Evolutionary conservation across 2,329 filamentous ascomycete genomes (phyloP), one percentile per base, ranked within the genome.

Genomic region (Cytospora chrysosperma): DNA sequence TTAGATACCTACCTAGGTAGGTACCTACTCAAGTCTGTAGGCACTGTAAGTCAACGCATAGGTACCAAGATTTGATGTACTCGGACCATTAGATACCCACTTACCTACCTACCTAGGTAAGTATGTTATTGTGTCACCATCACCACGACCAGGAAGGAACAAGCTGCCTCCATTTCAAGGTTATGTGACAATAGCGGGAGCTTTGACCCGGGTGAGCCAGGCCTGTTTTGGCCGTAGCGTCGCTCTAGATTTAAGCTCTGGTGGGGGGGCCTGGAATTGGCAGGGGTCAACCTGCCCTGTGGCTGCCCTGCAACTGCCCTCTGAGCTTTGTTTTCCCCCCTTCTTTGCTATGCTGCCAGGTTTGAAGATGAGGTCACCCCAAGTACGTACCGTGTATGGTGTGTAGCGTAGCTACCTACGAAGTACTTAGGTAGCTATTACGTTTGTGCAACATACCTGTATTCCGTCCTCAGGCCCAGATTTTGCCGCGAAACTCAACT

Each of bases 351-450:
- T 37, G 32, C 43, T 24, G 30, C 9, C 49, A 28, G 10, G 12
- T 57, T 57, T 53, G 52, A 47, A n/a, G 32, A 49, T 58, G 54
- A 62, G 60, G 53, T 62, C 60, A 62, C 60, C 57, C 55, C 32
- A 24, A 56, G n/a, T n/a, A n/a, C n/a, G n/a, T n/a, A n/a, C n/a
- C n/a, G n/a, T 13, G 32, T 34, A 4, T 12, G 9, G 2, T 34
- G 32, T 32, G 9, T 10, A 13, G 32, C 15, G 32, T 32, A 32
- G 10, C 30, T 32, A 30, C n/a, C n/a, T n/a, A 30, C 28, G 4
- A 30, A 9, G 28, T 30, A 30, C 4, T 9, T 32, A 32, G 30
- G 30, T 32, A 32, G 6, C 6, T 32, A 12, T 2, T 32, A 32
- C 30, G 6, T 12, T 8, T 7, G 30, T 32, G 2, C 6, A 34